A percentile compares a stretch with the other conserved stretches of the same genome.
Conservation (phyloP, 768 basidiomycete genomes). For the Tulasnella sp. region DNA sequence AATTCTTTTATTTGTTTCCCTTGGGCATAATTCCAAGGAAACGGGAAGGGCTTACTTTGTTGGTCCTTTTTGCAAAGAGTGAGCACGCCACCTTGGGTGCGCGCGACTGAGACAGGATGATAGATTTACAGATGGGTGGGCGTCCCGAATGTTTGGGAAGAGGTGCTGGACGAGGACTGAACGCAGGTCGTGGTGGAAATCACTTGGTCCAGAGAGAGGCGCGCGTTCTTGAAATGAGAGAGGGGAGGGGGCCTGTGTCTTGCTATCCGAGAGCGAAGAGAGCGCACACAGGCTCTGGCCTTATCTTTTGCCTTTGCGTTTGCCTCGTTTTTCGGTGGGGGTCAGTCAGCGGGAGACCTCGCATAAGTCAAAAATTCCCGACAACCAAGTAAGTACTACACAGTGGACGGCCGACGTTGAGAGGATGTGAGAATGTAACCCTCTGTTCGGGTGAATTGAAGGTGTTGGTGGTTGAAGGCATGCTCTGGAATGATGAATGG, state of each 20-base stretch:
- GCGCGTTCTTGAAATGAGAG: not conserved
- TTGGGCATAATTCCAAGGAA: not conserved
- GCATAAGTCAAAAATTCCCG: not conserved
- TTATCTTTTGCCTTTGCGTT: not conserved
- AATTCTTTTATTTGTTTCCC: not conserved
- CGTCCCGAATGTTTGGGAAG: not conserved
- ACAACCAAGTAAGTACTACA: no score
- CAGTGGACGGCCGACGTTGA: no score
- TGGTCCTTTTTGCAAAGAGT: not conserved
- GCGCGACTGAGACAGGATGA: not conserved
- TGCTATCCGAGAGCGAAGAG: not conserved
- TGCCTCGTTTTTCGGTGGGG: not conserved
- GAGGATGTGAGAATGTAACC: no score
- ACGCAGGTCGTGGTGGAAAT: not conserved
- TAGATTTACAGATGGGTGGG: not conserved
- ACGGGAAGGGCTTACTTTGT: not conserved
- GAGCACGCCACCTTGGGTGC: not conserved
- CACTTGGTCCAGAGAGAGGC: no score
- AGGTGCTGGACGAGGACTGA: not conserved
- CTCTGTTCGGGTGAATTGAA: not conserved
- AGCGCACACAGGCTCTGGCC: not conserved
- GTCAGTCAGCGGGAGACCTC: not conserved
- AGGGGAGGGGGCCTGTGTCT: no score
- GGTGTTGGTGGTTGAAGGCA: no score
- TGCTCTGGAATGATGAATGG: not conserved